Conservation (phyloP, 345 rosid genomes). For the Cardamine occulta region DNA sequence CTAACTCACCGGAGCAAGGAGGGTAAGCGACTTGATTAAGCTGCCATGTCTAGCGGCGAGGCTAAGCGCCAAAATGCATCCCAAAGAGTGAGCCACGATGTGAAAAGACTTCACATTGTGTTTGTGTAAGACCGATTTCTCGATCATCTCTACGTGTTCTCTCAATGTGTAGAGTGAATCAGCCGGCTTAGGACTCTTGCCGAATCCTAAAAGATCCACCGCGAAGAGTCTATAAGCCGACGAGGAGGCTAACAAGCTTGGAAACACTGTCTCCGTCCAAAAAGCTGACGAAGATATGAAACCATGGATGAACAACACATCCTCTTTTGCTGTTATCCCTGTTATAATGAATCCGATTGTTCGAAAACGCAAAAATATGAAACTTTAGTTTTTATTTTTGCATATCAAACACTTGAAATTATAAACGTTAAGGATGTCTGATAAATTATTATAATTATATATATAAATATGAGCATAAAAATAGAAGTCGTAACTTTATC, state of each 20-base stretch:
- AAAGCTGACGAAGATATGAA: slow-evolving; percentile 95
- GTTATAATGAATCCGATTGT: slow-evolving; percentile 2
- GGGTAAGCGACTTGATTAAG: slow-evolving; percentile 81
- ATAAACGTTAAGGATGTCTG: neutral
- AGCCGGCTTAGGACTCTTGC: slow-evolving; percentile 92
- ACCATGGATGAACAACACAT: slow-evolving; percentile 94
- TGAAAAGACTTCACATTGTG: slow-evolving; percentile 83
- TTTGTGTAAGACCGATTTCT: slow-evolving; percentile 62
- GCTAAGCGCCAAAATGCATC: slow-evolving; percentile 92
- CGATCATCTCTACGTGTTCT: slow-evolving; percentile 95
- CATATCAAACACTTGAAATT: neutral
- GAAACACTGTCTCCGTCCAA: slow-evolving; percentile 96
- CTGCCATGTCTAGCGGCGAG: slow-evolving; percentile 73
- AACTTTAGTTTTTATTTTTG: neutral
- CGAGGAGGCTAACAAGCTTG: slow-evolving; percentile 63
- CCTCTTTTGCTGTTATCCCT: slow-evolving; percentile 55
- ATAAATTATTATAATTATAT: neutral
- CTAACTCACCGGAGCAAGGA: slow-evolving; percentile 80
- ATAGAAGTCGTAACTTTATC: neutral
- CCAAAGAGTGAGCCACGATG: slow-evolving; percentile 96
- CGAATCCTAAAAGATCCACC: slow-evolving; percentile 90
- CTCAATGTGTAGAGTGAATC: slow-evolving; percentile 89
- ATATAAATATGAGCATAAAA: neutral
- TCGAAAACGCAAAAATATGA: neutral
- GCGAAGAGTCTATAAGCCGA: slow-evolving; percentile 75